Conservation (phyloP, 116 monocot genomes). For the Papilionanthe hybrid region DNA sequence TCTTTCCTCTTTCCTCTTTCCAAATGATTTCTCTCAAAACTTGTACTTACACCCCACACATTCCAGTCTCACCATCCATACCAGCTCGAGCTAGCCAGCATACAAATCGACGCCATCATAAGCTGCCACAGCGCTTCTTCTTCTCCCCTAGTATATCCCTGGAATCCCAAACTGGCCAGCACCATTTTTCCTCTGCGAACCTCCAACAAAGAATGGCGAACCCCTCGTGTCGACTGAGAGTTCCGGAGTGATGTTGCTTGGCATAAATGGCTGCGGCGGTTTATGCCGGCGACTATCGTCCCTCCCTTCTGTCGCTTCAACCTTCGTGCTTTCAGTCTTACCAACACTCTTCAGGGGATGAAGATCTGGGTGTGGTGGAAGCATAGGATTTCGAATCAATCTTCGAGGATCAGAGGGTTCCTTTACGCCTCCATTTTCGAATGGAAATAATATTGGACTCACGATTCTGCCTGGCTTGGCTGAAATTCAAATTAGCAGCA, state of each 20-base stretch:
- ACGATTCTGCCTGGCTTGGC: not conserved
- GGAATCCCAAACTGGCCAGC: constrained; percentile 51
- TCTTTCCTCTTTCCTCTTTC: too few species aligned
- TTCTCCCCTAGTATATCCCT: constrained; percentile 47
- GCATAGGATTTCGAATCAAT: not conserved
- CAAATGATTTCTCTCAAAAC: too few species aligned
- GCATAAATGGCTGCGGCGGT: constrained; percentile 12
- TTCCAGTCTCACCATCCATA: too few species aligned
- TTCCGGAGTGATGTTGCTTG: constrained; percentile 29
- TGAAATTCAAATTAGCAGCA: not conserved
- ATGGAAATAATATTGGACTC: not conserved
- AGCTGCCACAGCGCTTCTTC: not conserved
- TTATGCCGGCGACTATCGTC: constrained; percentile 12
- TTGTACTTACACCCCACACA: too few species aligned
- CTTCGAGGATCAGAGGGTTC: constrained; percentile 2
- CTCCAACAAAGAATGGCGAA: constrained; percentile 27
- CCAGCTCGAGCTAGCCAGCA: too few species aligned
- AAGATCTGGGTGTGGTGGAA: constrained; percentile 11
- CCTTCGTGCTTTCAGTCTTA: constrained; percentile 1
- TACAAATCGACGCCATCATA: not conserved
- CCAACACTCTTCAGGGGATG: constrained; percentile 7
- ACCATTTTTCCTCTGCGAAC: constrained; percentile 35
- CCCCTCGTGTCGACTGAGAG: constrained; percentile 33
- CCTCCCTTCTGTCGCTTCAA: not conserved
- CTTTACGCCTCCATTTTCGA: not conserved